Percentiles rank a stretch among this genome's conserved stretches.
Conservation (phyloP, 2,329 filamentous ascomycete species). For the Arthrinium puccinioides region DNA sequence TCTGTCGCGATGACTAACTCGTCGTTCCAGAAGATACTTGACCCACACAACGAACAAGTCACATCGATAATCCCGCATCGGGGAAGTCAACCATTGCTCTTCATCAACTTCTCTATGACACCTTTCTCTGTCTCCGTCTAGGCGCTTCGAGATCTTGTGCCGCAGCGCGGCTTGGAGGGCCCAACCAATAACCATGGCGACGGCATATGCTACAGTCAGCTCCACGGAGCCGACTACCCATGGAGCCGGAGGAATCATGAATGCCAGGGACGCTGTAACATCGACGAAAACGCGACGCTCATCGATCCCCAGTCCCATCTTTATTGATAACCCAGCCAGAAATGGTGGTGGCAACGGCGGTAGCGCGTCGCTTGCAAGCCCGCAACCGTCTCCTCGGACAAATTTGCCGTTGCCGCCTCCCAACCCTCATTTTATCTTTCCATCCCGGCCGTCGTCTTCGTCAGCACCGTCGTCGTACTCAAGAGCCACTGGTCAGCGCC, state of each 20-base stretch:
- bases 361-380: constrained; percentile 15
- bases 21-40: no score
- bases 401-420: constrained; percentile 43
- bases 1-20: no score
- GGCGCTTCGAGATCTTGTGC: constrained; percentile 18
- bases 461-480: constrained; percentile 41
- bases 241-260: neutral
- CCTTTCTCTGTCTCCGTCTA: constrained; percentile 17
- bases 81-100: no score
- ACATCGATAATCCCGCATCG: no score
- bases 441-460: constrained; percentile 38
- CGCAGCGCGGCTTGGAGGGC: constrained; percentile 24
- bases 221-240: constrained; percentile 18
- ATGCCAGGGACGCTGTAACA: constrained; percentile 10
- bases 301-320: constrained; percentile 19
- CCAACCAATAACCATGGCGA: constrained; percentile 21
- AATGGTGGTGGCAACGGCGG: constrained; percentile 16
- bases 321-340: no score
- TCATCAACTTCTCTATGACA: constrained; percentile 11
- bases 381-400: constrained; percentile 26
- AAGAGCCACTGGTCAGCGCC: constrained; percentile 41
- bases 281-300: constrained; percentile 14
- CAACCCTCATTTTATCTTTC: constrained; percentile 61
- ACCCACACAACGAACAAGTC: no score
- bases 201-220: constrained; percentile 28